Percentiles rank a stretch among this genome's conserved stretches.
These are phyloP conservation scores for Neoboletus subvelutipes DNA, from an alignment of 768 basidiomycete genomes.

Conservation along the genomic window DNA sequence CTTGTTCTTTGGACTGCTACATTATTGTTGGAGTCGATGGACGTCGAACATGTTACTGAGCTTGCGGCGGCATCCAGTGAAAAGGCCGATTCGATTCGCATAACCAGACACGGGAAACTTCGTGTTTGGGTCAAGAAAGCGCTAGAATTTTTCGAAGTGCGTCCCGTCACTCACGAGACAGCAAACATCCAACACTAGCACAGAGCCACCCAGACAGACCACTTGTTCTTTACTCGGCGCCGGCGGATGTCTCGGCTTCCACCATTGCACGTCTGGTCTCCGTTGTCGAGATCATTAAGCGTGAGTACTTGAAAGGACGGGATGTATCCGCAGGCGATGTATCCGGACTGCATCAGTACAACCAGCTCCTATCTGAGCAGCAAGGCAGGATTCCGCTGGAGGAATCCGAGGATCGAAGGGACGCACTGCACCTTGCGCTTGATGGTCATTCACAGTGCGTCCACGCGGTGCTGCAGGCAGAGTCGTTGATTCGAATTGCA, in stretches of 20 bases:
- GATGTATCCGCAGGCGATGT: constrained; percentile 42
- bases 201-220: constrained; percentile 50
- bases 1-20: background rate
- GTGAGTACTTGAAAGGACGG: constrained; percentile 65
- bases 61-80: constrained; percentile 2
- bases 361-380: constrained; percentile 56
- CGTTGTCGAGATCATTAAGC: constrained; percentile 82
- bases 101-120: constrained; percentile 58
- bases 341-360: constrained; percentile 74
- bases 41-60: constrained; percentile 9
- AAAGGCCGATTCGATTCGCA: constrained; percentile 40
- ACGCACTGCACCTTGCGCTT: constrained; percentile 40
- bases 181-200: constrained; percentile 6
- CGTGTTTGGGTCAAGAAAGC: constrained; percentile 51
- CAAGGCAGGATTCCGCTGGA: constrained; percentile 26
- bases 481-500: background rate
- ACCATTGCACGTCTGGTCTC: constrained; percentile 65
- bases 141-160: constrained; percentile 53
- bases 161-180: constrained; percentile 16
- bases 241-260: constrained; percentile 36
- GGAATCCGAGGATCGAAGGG: constrained; percentile 34
- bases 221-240: constrained; percentile 61
- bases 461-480: background rate
- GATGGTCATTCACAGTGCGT: constrained; percentile 62
- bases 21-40: constrained; percentile 14